Evolutionary conservation across 768 basidiomycete species (phyloP).

Genomic region (Amanita jacksonii): DNA sequence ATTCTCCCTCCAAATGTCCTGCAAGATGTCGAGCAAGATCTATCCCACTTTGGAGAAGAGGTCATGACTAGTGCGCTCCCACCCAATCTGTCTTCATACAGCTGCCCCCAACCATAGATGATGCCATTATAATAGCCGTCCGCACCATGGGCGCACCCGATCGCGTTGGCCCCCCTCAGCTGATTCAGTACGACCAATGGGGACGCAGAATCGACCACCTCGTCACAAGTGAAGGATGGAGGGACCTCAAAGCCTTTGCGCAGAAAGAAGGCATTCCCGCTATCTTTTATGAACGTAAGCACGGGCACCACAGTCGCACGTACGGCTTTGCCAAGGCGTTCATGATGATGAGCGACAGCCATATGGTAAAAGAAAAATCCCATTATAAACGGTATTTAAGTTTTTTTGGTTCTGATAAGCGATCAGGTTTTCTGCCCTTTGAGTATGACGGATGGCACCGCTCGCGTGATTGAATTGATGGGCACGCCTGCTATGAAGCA

Average conservation of each 20-base stretch:
- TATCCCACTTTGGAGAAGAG: constrained; percentile 49
- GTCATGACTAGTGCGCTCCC: constrained; percentile 41
- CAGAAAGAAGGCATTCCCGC: constrained; percentile 58
- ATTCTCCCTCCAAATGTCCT: constrained; percentile 42
- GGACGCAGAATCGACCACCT: constrained; percentile 58
- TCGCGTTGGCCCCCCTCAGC: constrained; percentile 36
- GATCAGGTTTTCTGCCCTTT: constrained; percentile 59
- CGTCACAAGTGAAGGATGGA: constrained; percentile 67
- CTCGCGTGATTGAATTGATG: constrained; percentile 59
- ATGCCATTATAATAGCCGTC: constrained; percentile 32
- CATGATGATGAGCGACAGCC: constrained; percentile 53
- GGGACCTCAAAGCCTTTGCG: constrained; percentile 48
- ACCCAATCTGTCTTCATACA: not conserved
- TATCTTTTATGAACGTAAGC: constrained; percentile 59
- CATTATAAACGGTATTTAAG: too few relatives aligned
- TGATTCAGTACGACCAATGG: constrained; percentile 71
- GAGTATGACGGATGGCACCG: constrained; percentile 74
- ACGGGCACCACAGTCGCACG: constrained; percentile 48
- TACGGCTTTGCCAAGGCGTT: constrained; percentile 60
- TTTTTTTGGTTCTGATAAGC: not conserved
- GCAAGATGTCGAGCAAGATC: constrained; percentile 46
- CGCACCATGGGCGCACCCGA: constrained; percentile 37
- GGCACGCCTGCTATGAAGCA: constrained; percentile 53
- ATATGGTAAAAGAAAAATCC: too few relatives aligned
- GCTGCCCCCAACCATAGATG: not conserved